Base-by-base conservation (phyloP, 331 rosid species). In the Acacia concinna region DNA sequence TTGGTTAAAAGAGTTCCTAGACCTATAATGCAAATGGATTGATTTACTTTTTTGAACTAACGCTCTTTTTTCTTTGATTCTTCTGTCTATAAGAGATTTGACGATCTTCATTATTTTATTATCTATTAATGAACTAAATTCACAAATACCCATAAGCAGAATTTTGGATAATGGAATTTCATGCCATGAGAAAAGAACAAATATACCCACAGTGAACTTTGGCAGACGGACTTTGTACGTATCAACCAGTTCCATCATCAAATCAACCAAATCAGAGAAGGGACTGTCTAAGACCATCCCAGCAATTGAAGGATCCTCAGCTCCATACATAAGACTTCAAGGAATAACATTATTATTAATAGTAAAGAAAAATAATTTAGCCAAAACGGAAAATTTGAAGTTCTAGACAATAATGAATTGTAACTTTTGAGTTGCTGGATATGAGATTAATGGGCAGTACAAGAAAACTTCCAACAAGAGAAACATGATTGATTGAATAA, bases 231-330 rank as follows among this genome's bases (percentile, higher is more conserved):
- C 71, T 85, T 83, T 88, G 81, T 93, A 93, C 49, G 97, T 90
- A 77, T 90, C 97, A 28, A 96, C 97, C 44, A 93, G 92, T 80
- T 93, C 99, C 97, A 93, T 93, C 99, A 96, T 96, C 76, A 96
- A 89, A 81, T 93, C 98, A 79, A 96, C 97, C 91, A 96, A 89
- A 81, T 91, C 94, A 71, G 98, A 88, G 82, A 96, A 91, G 67
- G 99, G 99, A 68, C 98, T 96, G 84, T 96, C 99, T 74, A 96
- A 90, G 83, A 91, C 99, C 93, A 96, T 90, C 84, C 97, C 98
- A 47, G 98, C 98, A 69, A 96, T 93, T 52, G 99, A 96, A 89
- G 98, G 99, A 87, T 96, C 97, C 87, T 91, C 99, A 44, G 97
- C 91, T 75, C 97, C 98, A 88, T 93, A 96, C 93, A 93, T 85